Percentiles rank a stretch among this genome's conserved stretches.
These are phyloP conservation scores for Diplocarpon rosae DNA, from an alignment of 2,329 filamentous ascomycete species.

Conservation along the genomic window DNA sequence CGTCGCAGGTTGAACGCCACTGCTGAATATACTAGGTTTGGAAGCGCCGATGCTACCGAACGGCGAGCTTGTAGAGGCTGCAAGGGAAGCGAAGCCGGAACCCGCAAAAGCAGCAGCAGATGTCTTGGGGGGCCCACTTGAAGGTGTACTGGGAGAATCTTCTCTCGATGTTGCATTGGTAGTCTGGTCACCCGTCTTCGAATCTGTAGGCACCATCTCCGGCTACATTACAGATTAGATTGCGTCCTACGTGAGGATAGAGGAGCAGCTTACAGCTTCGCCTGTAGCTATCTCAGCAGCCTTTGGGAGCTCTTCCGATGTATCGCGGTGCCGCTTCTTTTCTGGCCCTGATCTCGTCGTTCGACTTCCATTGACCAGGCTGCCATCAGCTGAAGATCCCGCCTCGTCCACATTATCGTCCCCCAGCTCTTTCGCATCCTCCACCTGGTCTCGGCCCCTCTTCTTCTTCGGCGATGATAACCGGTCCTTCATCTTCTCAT, in stretches of 20 bases:
- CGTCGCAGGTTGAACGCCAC: slow-evolving; percentile 24
- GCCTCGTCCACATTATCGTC: slow-evolving; percentile 28
- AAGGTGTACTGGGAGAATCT: slow-evolving; percentile 5
- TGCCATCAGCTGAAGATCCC: slow-evolving; percentile 33
- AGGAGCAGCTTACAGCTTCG: slow-evolving; percentile 14
- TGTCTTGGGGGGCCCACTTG: slow-evolving; percentile 30
- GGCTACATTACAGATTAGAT: slow-evolving; percentile 11
- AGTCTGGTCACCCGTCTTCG: neutral
- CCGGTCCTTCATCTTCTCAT: slow-evolving; percentile 37
- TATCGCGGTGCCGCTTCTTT: slow-evolving; percentile 52
- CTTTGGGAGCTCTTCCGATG: slow-evolving; percentile 23
- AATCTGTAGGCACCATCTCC: neutral
- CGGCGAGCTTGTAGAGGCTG: slow-evolving; percentile 48
- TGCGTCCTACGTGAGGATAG: neutral
- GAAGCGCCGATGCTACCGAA: slow-evolving; percentile 46
- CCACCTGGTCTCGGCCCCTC: slow-evolving; percentile 33
- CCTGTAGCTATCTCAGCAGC: slow-evolving; percentile 18
- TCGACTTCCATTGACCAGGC: slow-evolving; percentile 26
- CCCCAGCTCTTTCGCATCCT: slow-evolving; percentile 33
- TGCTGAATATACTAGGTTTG: slow-evolving; percentile 40
- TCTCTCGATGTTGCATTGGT: slow-evolving; percentile 7
- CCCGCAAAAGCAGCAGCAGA: slow-evolving; percentile 54
- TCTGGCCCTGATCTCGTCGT: slow-evolving; percentile 44
- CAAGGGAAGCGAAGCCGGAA: slow-evolving; percentile 58
- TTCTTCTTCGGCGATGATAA: slow-evolving; percentile 56